phyloP scores from a whole-genome alignment of 2,329 filamentous ascomycete species.

The Fusarium transvaalense region DNA sequence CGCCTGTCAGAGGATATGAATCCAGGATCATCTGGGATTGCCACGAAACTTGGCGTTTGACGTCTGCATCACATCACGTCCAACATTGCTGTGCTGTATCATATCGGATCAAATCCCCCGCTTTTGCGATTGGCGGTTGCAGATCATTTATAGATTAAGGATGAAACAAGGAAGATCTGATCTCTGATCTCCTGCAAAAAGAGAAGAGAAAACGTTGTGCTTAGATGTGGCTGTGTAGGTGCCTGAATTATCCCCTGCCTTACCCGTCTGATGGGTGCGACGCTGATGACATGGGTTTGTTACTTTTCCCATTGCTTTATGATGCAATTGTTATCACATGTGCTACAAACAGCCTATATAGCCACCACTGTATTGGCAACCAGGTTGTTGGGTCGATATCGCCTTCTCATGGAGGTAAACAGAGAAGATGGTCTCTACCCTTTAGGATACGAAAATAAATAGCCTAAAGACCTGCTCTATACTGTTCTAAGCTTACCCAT shows the following conservation, averaged over 20 bases:
- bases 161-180: background rate
- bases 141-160: conserved; percentile 2
- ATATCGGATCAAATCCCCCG: background rate
- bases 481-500: too few species aligned
- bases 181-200: background rate
- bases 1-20: background rate
- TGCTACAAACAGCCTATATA: background rate
- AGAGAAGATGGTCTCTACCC: too few species aligned
- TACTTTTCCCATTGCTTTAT: conserved; percentile 1
- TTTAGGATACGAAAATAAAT: too few species aligned
- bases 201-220: background rate
- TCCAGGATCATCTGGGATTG: background rate
- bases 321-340: conserved; percentile 14
- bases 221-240: conserved; percentile 4
- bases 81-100: background rate
- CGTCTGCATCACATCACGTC: conserved; percentile 5
- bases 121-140: conserved; percentile 1
- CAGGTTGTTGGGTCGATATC: background rate
- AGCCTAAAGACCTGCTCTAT: too few species aligned
- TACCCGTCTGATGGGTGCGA: background rate
- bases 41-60: conserved; percentile 8
- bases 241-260: conserved; percentile 18
- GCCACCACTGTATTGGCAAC: background rate
- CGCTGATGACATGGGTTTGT: background rate
- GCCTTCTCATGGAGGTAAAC: too few species aligned